Evolutionary conservation across 1,284 basidiomycete genomes (phyloP).

Genomic region (Austroboletus novae-zelandiae): DNA sequence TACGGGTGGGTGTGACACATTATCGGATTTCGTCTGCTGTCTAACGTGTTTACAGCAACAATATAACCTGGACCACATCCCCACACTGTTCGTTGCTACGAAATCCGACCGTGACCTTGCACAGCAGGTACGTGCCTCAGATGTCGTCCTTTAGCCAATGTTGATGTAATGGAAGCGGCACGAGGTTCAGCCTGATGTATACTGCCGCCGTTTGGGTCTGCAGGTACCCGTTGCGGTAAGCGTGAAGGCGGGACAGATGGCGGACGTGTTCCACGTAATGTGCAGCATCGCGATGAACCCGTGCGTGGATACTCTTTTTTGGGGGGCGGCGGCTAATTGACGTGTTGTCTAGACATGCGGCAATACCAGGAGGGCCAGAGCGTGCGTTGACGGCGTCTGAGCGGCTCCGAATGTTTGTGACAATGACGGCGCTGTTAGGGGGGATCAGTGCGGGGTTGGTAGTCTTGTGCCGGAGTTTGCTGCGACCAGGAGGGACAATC

Average conservation of each 20-base stretch:
- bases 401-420: conserved; percentile 66
- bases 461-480: conserved; percentile 64
- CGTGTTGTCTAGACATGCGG: conserved; percentile 45
- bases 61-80: conserved; percentile 92
- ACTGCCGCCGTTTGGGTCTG: conserved; percentile 82
- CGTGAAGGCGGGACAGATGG: conserved; percentile 80
- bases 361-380: conserved; percentile 77
- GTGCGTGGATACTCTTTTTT: conserved; percentile 46
- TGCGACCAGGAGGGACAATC: conserved; percentile 54
- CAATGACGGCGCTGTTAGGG: conserved; percentile 65
- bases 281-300: conserved; percentile 84
- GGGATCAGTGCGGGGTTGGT: conserved; percentile 68
- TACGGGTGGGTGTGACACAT: conserved; percentile 60
- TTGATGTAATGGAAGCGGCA: conserved; percentile 61
- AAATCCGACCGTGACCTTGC: conserved; percentile 98
- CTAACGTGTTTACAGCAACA: conserved; percentile 71
- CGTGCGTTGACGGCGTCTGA: conserved; percentile 67
- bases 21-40: neutral
- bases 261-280: conserved; percentile 88
- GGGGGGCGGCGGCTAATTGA: conserved; percentile 14
- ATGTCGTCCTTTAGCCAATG: conserved; percentile 4
- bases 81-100: conserved; percentile 96
- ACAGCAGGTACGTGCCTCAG: conserved; percentile 62
- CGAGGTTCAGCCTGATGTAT: conserved; percentile 98
- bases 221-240: conserved; percentile 91